A percentile compares a stretch with the other conserved stretches of the same genome.
These are phyloP conservation scores for Starmera caribaea DNA, from an alignment of 805 yeast genomes.

Conservation along the genomic window DNA sequence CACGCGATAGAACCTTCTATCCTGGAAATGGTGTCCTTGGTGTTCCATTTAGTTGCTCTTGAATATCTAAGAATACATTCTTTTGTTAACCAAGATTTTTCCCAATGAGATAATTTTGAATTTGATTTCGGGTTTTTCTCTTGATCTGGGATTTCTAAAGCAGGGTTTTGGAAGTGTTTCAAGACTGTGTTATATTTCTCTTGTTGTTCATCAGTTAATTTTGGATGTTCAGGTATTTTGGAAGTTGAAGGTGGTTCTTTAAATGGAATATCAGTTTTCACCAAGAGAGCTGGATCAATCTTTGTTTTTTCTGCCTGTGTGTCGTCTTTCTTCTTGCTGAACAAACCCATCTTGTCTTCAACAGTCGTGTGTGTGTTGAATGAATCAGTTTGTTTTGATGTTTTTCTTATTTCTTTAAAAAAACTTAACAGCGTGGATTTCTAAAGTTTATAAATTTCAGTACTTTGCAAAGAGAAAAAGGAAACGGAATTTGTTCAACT, in stretches of 20 bases:
- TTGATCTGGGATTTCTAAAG: slow-evolving; percentile 15
- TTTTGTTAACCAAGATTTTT: slow-evolving; percentile 86
- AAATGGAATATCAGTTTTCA: slow-evolving; percentile 40
- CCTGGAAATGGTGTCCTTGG: slow-evolving; percentile 60
- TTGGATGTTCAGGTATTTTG: slow-evolving; percentile 37
- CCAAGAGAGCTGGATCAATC: slow-evolving; percentile 18
- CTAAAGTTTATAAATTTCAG: no score
- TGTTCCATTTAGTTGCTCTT: slow-evolving; percentile 89
- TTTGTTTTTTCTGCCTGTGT: slow-evolving; percentile 6
- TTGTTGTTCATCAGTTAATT: slow-evolving; percentile 45
- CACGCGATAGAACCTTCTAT: slow-evolving; percentile 74
- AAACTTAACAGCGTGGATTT: not conserved
- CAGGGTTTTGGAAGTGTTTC: slow-evolving; percentile 43
- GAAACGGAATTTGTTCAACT: no score
- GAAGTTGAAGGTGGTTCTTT: slow-evolving; percentile 38
- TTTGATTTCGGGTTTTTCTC: slow-evolving; percentile 17
- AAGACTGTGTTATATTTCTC: slow-evolving; percentile 54
- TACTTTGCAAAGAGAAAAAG: no score
- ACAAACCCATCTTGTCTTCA: slow-evolving; percentile 21
- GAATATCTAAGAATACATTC: slow-evolving; percentile 87
- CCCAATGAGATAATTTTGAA: slow-evolving; percentile 41
- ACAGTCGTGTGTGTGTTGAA: not conserved
- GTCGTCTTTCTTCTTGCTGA: slow-evolving; percentile 18
- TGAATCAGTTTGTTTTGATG: not conserved
- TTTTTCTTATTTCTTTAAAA: not conserved